A percentile compares a stretch with the other conserved stretches of the same genome.
phyloP scores from a whole-genome alignment of 139 green algal species.

The Gonium pectorale region DNA sequence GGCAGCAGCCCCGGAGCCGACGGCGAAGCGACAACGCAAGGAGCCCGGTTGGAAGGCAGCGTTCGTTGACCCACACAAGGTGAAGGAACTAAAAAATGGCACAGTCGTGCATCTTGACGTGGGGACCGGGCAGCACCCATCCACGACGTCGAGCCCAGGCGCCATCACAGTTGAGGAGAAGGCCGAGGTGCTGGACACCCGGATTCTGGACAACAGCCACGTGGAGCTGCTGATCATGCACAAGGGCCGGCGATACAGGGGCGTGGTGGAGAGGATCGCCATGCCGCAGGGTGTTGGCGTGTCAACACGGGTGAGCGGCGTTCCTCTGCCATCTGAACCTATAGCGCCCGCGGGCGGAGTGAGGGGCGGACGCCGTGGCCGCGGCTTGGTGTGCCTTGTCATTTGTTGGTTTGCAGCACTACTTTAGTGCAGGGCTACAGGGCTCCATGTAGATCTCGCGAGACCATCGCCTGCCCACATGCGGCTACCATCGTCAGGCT shows the following conservation, averaged over 20 bases:
- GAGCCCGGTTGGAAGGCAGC: not conserved
- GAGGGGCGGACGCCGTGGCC: no score
- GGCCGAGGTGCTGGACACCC: conserved; percentile 2
- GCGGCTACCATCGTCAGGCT: no score
- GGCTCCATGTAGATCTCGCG: no score
- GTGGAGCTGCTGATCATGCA: conserved; percentile 23
- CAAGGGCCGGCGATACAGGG: conserved; percentile 2
- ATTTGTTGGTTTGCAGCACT: no score
- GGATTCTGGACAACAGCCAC: not conserved
- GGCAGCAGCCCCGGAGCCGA: not conserved
- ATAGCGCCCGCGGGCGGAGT: no score
- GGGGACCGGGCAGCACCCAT: not conserved
- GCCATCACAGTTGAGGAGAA: no score
- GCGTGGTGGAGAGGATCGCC: conserved; percentile 10
- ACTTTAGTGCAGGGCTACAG: no score
- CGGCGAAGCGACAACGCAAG: conserved; percentile 24
- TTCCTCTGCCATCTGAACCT: no score
- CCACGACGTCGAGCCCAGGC: no score
- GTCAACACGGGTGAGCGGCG: conserved; percentile 8
- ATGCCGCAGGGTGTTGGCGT: conserved; percentile 32
- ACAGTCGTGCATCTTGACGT: not conserved
- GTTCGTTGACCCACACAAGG: conserved; percentile 12
- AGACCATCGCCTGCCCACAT: no score
- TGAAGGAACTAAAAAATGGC: not conserved
- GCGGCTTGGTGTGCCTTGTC: no score